Evolutionary conservation across 148 eudicot genomes (phyloP).

Genomic region (Drosera capensis): DNA sequence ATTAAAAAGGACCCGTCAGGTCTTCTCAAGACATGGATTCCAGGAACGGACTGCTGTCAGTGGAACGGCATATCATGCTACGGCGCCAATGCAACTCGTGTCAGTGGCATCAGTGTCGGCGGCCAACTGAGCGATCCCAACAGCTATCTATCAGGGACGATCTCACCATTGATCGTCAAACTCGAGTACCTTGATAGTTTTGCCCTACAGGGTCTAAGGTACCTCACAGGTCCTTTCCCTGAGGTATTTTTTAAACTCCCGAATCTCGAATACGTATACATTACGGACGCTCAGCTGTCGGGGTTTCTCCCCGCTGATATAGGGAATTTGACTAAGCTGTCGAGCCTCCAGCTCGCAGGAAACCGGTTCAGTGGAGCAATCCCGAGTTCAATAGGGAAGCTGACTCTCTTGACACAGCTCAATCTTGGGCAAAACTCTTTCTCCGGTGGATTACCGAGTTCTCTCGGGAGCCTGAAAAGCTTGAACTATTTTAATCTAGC

Average conservation of each 20-base stretch:
- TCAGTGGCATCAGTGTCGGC: constrained; percentile 9
- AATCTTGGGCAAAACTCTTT: constrained; percentile 25
- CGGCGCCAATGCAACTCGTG: constrained; percentile 13
- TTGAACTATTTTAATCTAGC: constrained; percentile 11
- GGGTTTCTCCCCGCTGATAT: constrained; percentile 28
- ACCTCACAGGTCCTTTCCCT: constrained; percentile 27
- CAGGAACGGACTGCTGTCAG: constrained; percentile 33
- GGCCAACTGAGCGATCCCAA: constrained; percentile 15
- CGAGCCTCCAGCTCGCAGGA: constrained; percentile 13
- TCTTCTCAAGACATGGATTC: constrained; percentile 19
- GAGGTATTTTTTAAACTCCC: constrained; percentile 11
- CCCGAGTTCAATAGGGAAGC: constrained; percentile 27
- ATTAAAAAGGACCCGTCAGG: constrained; percentile 24
- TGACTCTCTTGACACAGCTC: constrained; percentile 23
- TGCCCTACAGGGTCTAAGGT: constrained; percentile 12
- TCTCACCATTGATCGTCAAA: constrained; percentile 28
- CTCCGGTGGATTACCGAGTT: constrained; percentile 22
- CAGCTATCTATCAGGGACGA: constrained; percentile 21
- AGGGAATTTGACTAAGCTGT: constrained; percentile 15
- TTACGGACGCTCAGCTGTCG: constrained; percentile 25
- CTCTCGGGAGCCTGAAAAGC: constrained; percentile 17
- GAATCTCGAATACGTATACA: constrained; percentile 14
- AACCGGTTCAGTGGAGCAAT: constrained; percentile 25
- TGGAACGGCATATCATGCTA: constrained; percentile 27
- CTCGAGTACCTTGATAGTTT: constrained; percentile 12